Evolutionary conservation across 1,284 basidiomycete species (phyloP).

Genomic region (Puccinia sorghi): DNA sequence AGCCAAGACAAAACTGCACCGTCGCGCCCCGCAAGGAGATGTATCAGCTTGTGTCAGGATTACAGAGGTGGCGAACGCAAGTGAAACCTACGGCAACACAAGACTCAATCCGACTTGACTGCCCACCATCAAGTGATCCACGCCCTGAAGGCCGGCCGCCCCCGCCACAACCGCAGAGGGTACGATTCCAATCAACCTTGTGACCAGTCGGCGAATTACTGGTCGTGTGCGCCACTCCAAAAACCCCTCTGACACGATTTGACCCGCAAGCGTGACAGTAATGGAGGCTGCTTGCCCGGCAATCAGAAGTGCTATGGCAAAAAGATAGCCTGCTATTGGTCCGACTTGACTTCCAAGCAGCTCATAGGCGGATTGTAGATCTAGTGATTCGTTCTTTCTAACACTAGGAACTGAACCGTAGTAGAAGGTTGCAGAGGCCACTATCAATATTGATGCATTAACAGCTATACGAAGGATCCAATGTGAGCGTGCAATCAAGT

Average conservation of each 20-base stretch:
- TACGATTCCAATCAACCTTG: slow-evolving; percentile 80
- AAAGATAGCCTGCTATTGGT: slow-evolving; percentile 73
- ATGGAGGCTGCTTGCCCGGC: slow-evolving; percentile 90
- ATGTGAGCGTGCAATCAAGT: neutral
- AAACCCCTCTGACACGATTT: slow-evolving; percentile 92
- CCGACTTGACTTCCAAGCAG: slow-evolving; percentile 71
- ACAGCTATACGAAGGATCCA: slow-evolving; percentile 24
- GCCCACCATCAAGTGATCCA: slow-evolving; percentile 78
- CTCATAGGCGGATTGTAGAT: slow-evolving; percentile 77
- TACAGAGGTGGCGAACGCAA: neutral
- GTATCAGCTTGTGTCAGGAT: neutral
- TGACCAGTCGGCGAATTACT: slow-evolving; percentile 75
- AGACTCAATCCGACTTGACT: slow-evolving; percentile 86
- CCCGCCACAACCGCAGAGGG: slow-evolving; percentile 80
- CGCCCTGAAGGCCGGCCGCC: slow-evolving; percentile 71
- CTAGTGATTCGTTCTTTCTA: slow-evolving; percentile 63
- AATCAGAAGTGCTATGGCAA: slow-evolving; percentile 79
- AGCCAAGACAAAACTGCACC: slow-evolving; percentile 39
- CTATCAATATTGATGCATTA: slow-evolving; percentile 61
- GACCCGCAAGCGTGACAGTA: slow-evolving; percentile 86
- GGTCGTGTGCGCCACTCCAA: slow-evolving; percentile 84
- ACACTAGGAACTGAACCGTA: slow-evolving; percentile 60
- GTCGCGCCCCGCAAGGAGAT: neutral
- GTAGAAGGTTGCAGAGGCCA: slow-evolving; percentile 64
- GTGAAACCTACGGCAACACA: slow-evolving; percentile 68